Evolutionary conservation across 139 green algal genomes (phyloP), one percentile per base, ranked within the genome.

Genomic region (Micractinium conductrix): DNA sequence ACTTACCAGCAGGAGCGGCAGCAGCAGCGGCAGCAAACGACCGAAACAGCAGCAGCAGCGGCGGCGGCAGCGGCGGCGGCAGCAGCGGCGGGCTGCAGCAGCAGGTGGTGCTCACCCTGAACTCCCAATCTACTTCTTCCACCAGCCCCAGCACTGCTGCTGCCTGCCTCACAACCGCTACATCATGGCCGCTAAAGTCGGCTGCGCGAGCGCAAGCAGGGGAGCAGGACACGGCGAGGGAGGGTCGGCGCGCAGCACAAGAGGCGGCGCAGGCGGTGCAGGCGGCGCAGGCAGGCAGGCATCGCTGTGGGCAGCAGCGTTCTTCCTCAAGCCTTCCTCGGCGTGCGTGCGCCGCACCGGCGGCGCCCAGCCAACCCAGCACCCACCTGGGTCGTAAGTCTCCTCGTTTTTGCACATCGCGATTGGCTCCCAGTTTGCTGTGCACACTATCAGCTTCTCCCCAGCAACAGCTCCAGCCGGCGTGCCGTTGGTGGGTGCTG

Each of bases 51-150:
- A n/a, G n/a, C n/a, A n/a, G n/a, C n/a, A n/a, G n/a, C n/a, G n/a
- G n/a, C n/a, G n/a, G n/a, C n/a, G n/a, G n/a, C n/a, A n/a, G n/a
- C n/a, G n/a, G n/a, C n/a, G n/a, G n/a, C n/a, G n/a, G n/a, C n/a
- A n/a, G n/a, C n/a, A n/a, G n/a, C n/a, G n/a, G n/a, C n/a, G n/a
- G n/a, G n/a, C n/a, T n/a, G n/a, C n/a, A n/a, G n/a, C n/a, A n/a
- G n/a, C n/a, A n/a, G n/a, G n/a, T n/a, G n/a, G n/a, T n/a, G 53
- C 53, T 62, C 67, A 74, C 67, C 67, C 35, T 74, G 35, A 74
- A 74, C 7, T 74, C 67, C 28, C 33, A 74, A 21, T 74, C 67
- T 35, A 22, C 28, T 21, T 35, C 67, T 21, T 74, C 67, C 33
- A 48, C 6, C 67, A 74, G 33, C 16, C 17, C 67, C 67, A 74